Conservation (phyloP, 2,329 filamentous ascomycete genomes). For the Penicillium sp. region DNA sequence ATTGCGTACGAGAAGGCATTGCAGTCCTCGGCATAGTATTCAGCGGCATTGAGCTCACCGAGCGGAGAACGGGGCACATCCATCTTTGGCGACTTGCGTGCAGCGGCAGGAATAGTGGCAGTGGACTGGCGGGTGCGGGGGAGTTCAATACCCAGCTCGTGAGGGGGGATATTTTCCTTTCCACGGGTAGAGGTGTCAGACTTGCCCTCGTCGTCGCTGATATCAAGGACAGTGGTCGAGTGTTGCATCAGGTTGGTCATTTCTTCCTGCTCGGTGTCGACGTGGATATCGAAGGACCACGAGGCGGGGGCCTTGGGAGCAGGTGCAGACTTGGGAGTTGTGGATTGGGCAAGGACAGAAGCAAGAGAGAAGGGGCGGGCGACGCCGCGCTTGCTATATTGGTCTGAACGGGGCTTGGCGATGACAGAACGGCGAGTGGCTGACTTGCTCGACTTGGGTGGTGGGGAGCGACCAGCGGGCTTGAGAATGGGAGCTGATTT, state of each 20-base stretch:
- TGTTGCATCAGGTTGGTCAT: constrained; percentile 92
- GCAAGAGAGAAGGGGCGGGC: constrained; percentile 77
- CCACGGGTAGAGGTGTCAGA: constrained; percentile 59
- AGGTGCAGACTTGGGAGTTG: constrained; percentile 51
- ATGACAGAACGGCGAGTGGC: constrained; percentile 65
- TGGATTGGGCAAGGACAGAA: constrained; percentile 63
- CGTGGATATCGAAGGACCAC: constrained; percentile 94
- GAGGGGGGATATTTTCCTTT: constrained; percentile 91
- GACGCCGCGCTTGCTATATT: constrained; percentile 49
- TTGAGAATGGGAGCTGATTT: constrained; percentile 58
- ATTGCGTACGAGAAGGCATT: constrained; percentile 62
- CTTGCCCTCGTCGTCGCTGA: constrained; percentile 77
- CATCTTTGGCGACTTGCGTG: constrained; percentile 54
- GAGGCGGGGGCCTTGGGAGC: constrained; percentile 45
- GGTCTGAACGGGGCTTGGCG: constrained; percentile 68
- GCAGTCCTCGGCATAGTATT: constrained; percentile 66
- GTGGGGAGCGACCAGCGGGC: constrained; percentile 79
- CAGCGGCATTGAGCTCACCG: constrained; percentile 63
- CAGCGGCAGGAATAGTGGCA: constrained; percentile 22
- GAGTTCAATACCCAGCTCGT: constrained; percentile 58
- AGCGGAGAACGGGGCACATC: constrained; percentile 66
- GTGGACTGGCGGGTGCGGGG: constrained; percentile 37
- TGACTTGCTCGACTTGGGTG: constrained; percentile 66
- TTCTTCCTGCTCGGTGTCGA: constrained; percentile 86
- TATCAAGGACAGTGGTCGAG: constrained; percentile 79